Base-by-base conservation (phyloP, 495 filamentous ascomycete genomes). In the Penicillium manginii region DNA sequence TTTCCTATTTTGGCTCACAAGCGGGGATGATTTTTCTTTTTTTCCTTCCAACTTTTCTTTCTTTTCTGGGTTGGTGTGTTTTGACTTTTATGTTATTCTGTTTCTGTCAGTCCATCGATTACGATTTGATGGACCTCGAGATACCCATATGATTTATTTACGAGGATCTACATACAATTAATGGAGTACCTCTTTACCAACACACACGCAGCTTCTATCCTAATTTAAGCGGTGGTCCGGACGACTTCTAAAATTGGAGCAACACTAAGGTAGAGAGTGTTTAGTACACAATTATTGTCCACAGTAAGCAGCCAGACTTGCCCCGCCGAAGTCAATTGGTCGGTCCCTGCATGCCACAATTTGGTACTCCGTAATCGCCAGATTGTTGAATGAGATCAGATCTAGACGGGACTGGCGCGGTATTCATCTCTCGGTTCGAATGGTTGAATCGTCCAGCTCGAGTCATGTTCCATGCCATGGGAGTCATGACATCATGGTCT, bases 81-180 rank as follows among this genome's bases (percentile, higher is more conserved):
- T 42, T 42, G 6, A 4, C n/a, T 42, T 14, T 42, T 14, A 4
- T 45, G 1, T 45, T 21, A 17, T 17, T 10, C 8, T 47, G 10
- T n/a, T 26, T 47, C 22, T 22, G 22, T 47, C 10, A 12, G 35
- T 43, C 40, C 17, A 19, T 43, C 40, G 15, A 19, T 10, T 19
- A 26, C 1, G 21, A 26, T 15, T 14, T 17, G 42, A 45, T 17
- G 42, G 45, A 12, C 45, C 53, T 37, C 31, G 50, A 57, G 62
- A 65, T 65, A 65, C 65, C 62, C 65, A 52, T 46, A 12, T 51
- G 43, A 54, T 45, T 54, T 40, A 50, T n/a, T 47, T 49, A 39
- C 18, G 37, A 29, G 15, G 19, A 52, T 39, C 17, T 43, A 43
- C 40, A 37, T 37, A 3, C n/a, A n/a, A n/a, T n/a, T n/a, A n/a